A percentile compares a stretch with the other conserved stretches of the same genome.
These are phyloP conservation scores for Fraxinus ornus DNA, from an alignment of 305 asterid genomes.

Conservation along the genomic window DNA sequence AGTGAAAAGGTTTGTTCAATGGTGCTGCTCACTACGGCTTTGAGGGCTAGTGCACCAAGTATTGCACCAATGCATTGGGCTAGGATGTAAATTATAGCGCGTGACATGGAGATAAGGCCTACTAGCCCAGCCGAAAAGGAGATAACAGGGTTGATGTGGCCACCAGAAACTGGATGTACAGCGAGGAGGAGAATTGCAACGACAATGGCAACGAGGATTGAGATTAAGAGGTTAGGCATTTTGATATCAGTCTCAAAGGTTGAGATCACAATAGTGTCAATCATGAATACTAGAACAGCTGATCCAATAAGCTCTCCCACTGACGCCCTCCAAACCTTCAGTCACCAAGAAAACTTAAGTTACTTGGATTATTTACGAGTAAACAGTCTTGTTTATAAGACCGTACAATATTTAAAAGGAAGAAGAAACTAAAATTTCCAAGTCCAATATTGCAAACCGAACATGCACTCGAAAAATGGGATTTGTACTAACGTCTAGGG, in stretches of 20 bases:
- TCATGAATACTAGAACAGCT: conserved; percentile 60
- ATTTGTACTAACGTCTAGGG: conserved; percentile 36
- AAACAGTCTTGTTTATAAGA: background rate
- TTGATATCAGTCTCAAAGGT: conserved; percentile 44
- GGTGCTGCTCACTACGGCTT: conserved; percentile 45
- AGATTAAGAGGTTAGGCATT: conserved; percentile 56
- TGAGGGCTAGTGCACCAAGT: conserved; percentile 67
- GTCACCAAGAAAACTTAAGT: background rate
- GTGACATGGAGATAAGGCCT: conserved; percentile 64
- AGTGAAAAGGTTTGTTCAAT: conserved; percentile 48
- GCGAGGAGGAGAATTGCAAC: conserved; percentile 49
- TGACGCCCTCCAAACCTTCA: conserved; percentile 72
- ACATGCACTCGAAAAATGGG: background rate
- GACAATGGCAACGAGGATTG: conserved; percentile 47
- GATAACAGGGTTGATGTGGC: conserved; percentile 71
- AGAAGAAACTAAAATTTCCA: background rate
- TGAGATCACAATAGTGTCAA: conserved; percentile 67
- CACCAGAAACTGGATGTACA: conserved; percentile 63
- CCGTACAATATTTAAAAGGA: background rate
- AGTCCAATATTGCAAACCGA: background rate
- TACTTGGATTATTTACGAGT: background rate
- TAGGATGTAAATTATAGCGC: conserved; percentile 48
- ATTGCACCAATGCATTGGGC: conserved; percentile 62
- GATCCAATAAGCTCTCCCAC: conserved; percentile 69
- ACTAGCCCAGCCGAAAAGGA: conserved; percentile 71